Evolutionary conservation across 1,284 basidiomycete genomes (phyloP).

Genomic region (Schizopora paradoxa): DNA sequence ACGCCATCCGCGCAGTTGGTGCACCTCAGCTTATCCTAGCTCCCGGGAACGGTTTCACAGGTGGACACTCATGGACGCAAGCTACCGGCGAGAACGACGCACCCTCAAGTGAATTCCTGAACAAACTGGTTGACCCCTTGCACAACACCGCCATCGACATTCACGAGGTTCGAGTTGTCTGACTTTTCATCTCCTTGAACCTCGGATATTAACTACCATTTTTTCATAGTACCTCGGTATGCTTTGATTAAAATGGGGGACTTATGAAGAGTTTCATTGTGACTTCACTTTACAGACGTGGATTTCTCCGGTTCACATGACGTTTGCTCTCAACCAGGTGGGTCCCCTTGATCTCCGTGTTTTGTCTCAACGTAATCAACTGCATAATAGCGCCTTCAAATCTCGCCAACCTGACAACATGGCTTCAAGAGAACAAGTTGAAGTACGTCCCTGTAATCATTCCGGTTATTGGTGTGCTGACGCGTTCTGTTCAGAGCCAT

Average conservation of each 20-base stretch:
- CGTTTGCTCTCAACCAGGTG: conserved; percentile 37
- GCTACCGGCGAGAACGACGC: conserved; percentile 27
- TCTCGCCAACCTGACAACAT: conserved; percentile 36
- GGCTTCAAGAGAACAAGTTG: conserved; percentile 38
- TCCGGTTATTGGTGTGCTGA: not conserved
- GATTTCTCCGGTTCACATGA: conserved; percentile 41
- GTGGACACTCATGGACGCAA: conserved; percentile 41
- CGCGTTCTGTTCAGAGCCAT: conserved; percentile 30
- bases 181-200: not conserved
- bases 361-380: not conserved
- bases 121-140: conserved; percentile 36
- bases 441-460: conserved; percentile 29
- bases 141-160: conserved; percentile 42
- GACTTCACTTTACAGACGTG: conserved; percentile 25
- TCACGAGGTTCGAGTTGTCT: conserved; percentile 32
- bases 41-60: conserved; percentile 42
- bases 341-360: not conserved
- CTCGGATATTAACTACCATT: not conserved
- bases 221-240: conserved; percentile 19
- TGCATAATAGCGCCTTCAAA: conserved; percentile 29
- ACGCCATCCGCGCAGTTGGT: conserved; percentile 38
- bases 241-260: not conserved
- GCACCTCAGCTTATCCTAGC: conserved; percentile 40
- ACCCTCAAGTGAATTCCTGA: conserved; percentile 39
- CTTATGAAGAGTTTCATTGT: not conserved